phyloP scores from a whole-genome alignment of 1,284 basidiomycete species.

The Cutaneotrichosporon cutaneum region DNA sequence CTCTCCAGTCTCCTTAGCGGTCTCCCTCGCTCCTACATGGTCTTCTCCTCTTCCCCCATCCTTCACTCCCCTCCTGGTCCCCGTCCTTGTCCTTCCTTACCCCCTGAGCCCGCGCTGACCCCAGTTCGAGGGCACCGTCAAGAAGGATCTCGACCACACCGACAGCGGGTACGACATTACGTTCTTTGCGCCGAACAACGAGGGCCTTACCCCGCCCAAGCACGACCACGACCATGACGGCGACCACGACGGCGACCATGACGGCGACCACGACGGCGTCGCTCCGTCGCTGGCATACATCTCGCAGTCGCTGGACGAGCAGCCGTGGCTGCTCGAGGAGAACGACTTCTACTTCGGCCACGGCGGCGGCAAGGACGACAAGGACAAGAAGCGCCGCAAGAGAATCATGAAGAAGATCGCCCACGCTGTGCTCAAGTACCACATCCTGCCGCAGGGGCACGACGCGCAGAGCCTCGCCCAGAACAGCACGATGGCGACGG shows the following conservation, averaged over 20 bases:
- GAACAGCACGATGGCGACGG: constrained; percentile 64
- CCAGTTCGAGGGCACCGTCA: constrained; percentile 41
- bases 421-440: constrained; percentile 63
- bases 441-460: constrained; percentile 60
- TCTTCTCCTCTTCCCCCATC: too few species aligned
- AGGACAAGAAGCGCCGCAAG: constrained; percentile 60
- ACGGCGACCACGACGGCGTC: constrained; percentile 17
- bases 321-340: constrained; percentile 28
- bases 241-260: constrained; percentile 44
- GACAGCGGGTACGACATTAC: constrained; percentile 47
- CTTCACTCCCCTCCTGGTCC: too few species aligned
- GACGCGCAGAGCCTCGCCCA: constrained; percentile 56
- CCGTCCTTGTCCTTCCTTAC: too few species aligned
- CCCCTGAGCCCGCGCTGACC: too few species aligned
- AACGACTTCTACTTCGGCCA: constrained; percentile 6
- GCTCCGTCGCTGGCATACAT: constrained; percentile 34
- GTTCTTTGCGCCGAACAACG: constrained; percentile 54
- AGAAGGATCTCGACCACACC: constrained; percentile 44
- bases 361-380: constrained; percentile 35
- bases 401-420: constrained; percentile 57
- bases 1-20: too few species aligned
- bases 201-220: constrained; percentile 45
- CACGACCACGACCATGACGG: constrained; percentile 45
- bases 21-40: too few species aligned
- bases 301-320: constrained; percentile 32